Conservation (phyloP, 1,139 yeast genomes). For the Pichia inconspicua region DNA sequence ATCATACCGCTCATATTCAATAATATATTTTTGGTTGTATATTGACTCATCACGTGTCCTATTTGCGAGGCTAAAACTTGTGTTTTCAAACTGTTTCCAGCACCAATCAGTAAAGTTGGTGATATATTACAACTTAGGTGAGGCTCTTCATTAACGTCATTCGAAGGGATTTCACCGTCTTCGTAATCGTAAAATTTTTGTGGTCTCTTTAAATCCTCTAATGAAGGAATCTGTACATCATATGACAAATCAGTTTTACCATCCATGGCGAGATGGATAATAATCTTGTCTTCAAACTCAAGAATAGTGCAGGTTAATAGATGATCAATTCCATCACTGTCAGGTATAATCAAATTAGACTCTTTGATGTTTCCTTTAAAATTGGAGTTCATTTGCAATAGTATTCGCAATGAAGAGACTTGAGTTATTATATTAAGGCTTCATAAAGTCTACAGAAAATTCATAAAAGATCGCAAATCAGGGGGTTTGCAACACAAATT, state of each 20-base stretch:
- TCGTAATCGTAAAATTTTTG: slow-evolving; percentile 5
- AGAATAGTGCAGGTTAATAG: slow-evolving; percentile 21
- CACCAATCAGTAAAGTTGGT: slow-evolving; percentile 26
- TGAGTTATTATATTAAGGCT: too few species aligned
- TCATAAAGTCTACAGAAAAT: too few species aligned
- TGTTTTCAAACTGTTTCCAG: slow-evolving; percentile 24
- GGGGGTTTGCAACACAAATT: too few species aligned
- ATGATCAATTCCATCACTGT: slow-evolving; percentile 2
- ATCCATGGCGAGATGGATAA: slow-evolving; percentile 30
- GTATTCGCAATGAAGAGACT: background rate
- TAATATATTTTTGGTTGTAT: slow-evolving; percentile 27
- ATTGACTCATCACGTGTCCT: slow-evolving; percentile 27
- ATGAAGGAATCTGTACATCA: slow-evolving; percentile 29
- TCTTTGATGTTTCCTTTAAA: slow-evolving; percentile 5
- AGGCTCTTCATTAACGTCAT: slow-evolving; percentile 6
- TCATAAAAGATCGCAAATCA: too few species aligned
- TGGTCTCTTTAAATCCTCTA: slow-evolving; percentile 16
- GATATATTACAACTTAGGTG: slow-evolving; percentile 18
- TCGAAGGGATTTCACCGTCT: slow-evolving; percentile 12
- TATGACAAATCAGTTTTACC: slow-evolving; percentile 37
- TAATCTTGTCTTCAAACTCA: slow-evolving; percentile 29
- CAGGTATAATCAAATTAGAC: slow-evolving; percentile 3
- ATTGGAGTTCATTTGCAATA: slow-evolving; percentile 4
- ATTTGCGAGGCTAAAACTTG: slow-evolving; percentile 31
- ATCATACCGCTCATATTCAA: slow-evolving; percentile 36